These are phyloP conservation scores for Pyricularia sp. DNA, from an alignment of 2,329 filamentous ascomycete species.

Conservation along the genomic window DNA sequence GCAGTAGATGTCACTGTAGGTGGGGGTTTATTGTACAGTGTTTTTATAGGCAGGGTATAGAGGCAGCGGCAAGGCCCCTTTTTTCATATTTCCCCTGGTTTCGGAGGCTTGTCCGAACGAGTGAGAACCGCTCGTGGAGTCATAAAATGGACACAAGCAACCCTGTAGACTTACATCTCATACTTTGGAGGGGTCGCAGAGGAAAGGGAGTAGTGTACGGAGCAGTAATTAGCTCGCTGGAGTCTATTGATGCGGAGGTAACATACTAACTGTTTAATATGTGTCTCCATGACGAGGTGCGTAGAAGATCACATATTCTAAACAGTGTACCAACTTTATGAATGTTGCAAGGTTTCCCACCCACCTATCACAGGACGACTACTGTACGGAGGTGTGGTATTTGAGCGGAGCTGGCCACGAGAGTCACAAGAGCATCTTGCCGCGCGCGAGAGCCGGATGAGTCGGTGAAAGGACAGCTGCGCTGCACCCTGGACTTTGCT, in stretches of 20 bases:
- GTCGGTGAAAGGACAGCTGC: not conserved
- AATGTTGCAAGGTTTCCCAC: not conserved
- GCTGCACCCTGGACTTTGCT: not conserved
- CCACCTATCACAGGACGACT: not conserved
- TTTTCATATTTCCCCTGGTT: not conserved
- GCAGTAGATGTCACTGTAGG: not conserved
- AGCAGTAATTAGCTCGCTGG: not conserved
- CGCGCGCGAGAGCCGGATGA: not conserved
- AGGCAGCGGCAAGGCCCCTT: not conserved
- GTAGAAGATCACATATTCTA: too few species aligned
- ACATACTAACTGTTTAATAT: not conserved
- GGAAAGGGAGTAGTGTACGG: not conserved
- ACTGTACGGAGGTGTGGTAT: not conserved
- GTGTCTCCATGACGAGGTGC: too few species aligned
- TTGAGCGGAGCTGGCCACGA: not conserved
- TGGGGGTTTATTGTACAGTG: not conserved
- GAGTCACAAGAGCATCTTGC: not conserved
- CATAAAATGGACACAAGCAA: not conserved
- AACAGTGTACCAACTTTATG: not conserved
- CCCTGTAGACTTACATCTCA: not conserved
- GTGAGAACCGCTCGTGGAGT: not conserved
- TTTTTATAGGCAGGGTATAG: not conserved
- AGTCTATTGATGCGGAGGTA: not conserved
- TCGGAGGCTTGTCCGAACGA: constrained; percentile 1
- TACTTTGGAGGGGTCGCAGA: not conserved